Evolutionary conservation across 139 green algal genomes (phyloP), one percentile per base, ranked within the genome.

Genomic region (Chlorella vulgaris): DNA sequence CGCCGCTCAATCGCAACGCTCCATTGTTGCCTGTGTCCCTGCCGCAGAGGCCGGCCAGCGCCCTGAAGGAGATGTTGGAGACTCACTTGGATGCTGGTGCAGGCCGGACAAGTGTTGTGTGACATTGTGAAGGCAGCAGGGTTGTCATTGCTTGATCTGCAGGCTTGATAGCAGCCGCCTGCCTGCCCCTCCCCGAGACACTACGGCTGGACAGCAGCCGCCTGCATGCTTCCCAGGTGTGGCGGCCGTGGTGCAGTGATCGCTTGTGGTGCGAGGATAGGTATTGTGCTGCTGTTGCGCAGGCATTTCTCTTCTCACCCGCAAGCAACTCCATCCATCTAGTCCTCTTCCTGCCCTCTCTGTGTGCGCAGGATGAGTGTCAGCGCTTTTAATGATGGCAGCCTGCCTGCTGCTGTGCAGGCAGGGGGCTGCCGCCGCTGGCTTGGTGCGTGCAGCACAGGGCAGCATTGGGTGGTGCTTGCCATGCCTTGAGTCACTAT

Each of bases 41-140:
- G n/a, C 83, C 93, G 47, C 88, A 93, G 81, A 85, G 94, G 4
- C 96, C 97, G 3, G 83, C 88, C 1, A 95, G 84, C 15, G 97
- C 96, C 0, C 69, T 99, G 0, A 99, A 99, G 87, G 97, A 99
- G 86, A 82, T 99, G 85, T 62, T 99, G 28, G 97, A 99, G 86
- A 99, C 99, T 88, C 93, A 84, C 58, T 51, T 99, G 2, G 97
- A 99, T 50, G 96, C 96, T 28, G 92, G 90, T 78, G 68, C 84
- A 39, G 83, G 79, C 1, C 35, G 38, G 26, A 68, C n/a, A n/a
- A n/a, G n/a, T n/a, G n/a, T n/a, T n/a, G n/a, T n/a, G n/a, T n/a
- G n/a, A n/a, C n/a, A n/a, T n/a, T n/a, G n/a, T n/a, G n/a, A n/a
- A n/a, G n/a, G n/a, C n/a, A n/a, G n/a, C n/a, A n/a, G n/a, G n/a